A percentile compares a stretch with the other conserved stretches of the same genome.
phyloP scores from a whole-genome alignment of 139 green algal species.

The Trebouxia sp. region DNA sequence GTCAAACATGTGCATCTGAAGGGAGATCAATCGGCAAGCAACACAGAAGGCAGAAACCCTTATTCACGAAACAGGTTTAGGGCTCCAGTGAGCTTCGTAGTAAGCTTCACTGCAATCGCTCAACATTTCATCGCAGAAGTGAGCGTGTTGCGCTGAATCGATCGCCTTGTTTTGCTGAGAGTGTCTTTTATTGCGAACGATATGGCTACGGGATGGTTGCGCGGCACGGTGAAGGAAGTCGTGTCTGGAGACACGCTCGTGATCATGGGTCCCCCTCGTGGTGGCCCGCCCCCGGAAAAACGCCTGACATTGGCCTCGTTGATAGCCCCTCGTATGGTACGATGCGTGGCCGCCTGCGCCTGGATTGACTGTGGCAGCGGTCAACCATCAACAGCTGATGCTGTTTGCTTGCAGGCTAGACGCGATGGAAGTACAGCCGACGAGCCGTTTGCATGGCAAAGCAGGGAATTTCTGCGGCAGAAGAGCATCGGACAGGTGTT shows the following conservation, averaged over 20 bases:
- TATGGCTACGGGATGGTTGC: constrained; percentile 25
- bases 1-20: no score
- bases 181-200: not conserved
- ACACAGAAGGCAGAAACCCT: no score
- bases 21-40: no score
- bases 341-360: constrained; percentile 15
- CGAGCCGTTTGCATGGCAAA: constrained; percentile 92
- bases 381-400: not conserved
- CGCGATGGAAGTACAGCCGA: constrained; percentile 86
- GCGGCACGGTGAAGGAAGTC: constrained; percentile 48
- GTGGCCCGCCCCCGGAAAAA: constrained; percentile 84
- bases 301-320: constrained; percentile 88
- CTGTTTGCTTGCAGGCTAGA: constrained; percentile 69
- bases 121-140: no score
- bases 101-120: no score
- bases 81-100: no score
- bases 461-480: constrained; percentile 90
- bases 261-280: constrained; percentile 56
- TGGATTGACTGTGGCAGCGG: not conserved
- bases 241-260: constrained; percentile 85
- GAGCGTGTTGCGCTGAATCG: no score
- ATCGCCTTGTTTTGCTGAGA: no score
- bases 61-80: no score
- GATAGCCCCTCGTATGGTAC: constrained; percentile 83
- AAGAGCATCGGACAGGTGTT: constrained; percentile 83